Evolutionary conservation across 1,284 basidiomycete genomes (phyloP).

Genomic region (Leccinum subrobustum): DNA sequence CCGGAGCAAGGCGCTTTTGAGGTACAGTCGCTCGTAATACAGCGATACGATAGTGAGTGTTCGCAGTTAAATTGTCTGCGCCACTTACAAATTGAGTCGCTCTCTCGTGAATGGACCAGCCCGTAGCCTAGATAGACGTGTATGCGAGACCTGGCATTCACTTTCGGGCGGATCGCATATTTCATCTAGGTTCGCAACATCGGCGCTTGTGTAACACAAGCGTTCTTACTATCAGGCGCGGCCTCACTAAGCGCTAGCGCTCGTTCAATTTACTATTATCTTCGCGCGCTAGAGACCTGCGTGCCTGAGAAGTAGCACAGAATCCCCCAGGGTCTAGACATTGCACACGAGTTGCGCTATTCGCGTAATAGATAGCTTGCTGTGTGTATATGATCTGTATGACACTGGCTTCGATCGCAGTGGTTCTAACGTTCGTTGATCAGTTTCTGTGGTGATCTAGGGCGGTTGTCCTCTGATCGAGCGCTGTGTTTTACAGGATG

Average conservation of each 20-base stretch:
- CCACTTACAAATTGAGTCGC: conserved; percentile 1
- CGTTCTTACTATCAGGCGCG: not conserved
- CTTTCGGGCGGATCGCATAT: conserved; percentile 1
- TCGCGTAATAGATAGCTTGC: not conserved
- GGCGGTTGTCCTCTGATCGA: not conserved
- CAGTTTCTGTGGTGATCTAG: not conserved
- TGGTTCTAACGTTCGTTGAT: not conserved
- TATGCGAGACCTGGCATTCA: not conserved
- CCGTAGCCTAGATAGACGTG: conserved; percentile 1
- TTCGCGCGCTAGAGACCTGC: not conserved
- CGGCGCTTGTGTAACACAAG: not conserved
- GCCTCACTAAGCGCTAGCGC: not conserved
- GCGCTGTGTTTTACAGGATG: conserved; percentile 5
- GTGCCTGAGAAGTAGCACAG: not conserved
- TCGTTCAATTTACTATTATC: not conserved
- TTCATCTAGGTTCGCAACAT: not conserved
- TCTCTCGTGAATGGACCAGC: not conserved
- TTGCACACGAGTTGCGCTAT: not conserved
- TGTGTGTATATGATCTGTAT: not conserved
- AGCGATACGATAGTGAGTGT: conserved; percentile 16
- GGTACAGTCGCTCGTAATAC: conserved; percentile 43
- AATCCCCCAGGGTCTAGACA: not conserved
- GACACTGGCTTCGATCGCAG: not conserved
- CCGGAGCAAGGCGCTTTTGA: conserved; percentile 77
- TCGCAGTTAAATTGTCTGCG: not conserved